Conservation (phyloP, 495 filamentous ascomycete species). For the Corynascus novoguineensis region DNA sequence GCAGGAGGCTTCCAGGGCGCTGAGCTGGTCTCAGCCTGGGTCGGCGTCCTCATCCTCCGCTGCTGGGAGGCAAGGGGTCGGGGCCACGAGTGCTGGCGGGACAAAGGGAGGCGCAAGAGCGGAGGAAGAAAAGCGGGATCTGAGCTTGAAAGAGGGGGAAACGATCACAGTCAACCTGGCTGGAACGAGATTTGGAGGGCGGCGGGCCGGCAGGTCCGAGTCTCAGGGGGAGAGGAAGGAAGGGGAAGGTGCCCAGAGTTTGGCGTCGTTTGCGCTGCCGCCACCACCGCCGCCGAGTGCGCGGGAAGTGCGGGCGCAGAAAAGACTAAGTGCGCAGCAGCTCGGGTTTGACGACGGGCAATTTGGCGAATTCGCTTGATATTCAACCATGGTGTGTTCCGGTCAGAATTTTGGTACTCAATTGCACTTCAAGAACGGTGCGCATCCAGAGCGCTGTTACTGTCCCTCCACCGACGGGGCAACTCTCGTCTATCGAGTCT, state of each 20-base stretch:
- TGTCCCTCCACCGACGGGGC: too few species aligned
- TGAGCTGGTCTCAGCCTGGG: constrained; percentile 34
- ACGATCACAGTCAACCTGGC: constrained; percentile 76
- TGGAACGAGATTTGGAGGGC: constrained; percentile 43
- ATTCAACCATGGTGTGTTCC: too few species aligned
- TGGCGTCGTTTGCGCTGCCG: constrained; percentile 48
- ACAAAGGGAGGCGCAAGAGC: constrained; percentile 25
- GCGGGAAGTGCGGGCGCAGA: constrained; percentile 46
- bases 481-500: too few species aligned
- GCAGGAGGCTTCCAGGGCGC: constrained; percentile 60
- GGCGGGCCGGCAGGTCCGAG: constrained; percentile 24
- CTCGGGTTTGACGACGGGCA: constrained; percentile 62
- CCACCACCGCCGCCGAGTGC: constrained; percentile 51
- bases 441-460: too few species aligned
- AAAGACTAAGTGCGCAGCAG: constrained; percentile 47
- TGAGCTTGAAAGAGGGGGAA: constrained; percentile 76
- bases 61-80: constrained; percentile 6
- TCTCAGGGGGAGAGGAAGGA: constrained; percentile 15
- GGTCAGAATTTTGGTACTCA: not conserved
- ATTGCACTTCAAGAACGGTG: too few species aligned
- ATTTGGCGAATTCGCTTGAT: constrained; percentile 58
- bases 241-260: constrained; percentile 13
- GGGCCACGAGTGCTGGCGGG: constrained; percentile 11
- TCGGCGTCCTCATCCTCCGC: constrained; percentile 6
- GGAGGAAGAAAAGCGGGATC: constrained; percentile 59